Conservation (phyloP, 1,284 basidiomycete species). For the Ustilago hordei region DNA sequence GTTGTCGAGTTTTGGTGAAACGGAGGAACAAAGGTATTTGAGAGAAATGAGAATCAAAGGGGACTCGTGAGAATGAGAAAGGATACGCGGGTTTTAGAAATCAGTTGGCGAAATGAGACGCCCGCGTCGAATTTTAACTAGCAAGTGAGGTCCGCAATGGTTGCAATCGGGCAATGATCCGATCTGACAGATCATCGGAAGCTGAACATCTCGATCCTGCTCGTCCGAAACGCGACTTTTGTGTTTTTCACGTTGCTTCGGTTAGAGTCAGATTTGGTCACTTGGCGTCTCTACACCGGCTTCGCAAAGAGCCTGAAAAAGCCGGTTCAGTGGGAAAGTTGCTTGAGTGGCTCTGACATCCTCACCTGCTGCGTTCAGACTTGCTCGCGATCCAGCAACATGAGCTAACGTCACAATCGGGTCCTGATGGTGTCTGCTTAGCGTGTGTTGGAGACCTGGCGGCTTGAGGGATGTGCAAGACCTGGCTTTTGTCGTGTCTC, state of each 20-base stretch:
- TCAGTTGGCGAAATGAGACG: too few species aligned
- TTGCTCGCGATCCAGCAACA: not conserved
- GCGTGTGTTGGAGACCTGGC: not conserved
- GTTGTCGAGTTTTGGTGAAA: too few species aligned
- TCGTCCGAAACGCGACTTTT: not conserved
- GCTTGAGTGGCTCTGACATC: not conserved
- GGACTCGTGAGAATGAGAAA: too few species aligned
- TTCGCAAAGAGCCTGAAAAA: constrained; percentile 33
- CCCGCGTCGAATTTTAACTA: too few species aligned
- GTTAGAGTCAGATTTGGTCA: constrained; percentile 15
- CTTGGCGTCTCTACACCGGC: constrained; percentile 32
- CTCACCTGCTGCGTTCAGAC: not conserved
- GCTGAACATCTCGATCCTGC: not conserved
- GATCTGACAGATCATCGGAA: not conserved
- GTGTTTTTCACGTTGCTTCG: constrained; percentile 23
- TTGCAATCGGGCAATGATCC: constrained; percentile 4
- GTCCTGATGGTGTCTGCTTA: not conserved
- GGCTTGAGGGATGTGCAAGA: too few species aligned
- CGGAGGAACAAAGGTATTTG: too few species aligned
- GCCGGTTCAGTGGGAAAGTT: constrained; percentile 22
- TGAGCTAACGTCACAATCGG: not conserved
- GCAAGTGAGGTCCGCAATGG: not conserved
- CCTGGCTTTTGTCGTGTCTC: not conserved
- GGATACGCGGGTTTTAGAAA: too few species aligned
- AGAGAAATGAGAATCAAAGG: too few species aligned